Conservation (phyloP, 225 moss, liverwort and hornwort species). For the Polytrichum commune region DNA sequence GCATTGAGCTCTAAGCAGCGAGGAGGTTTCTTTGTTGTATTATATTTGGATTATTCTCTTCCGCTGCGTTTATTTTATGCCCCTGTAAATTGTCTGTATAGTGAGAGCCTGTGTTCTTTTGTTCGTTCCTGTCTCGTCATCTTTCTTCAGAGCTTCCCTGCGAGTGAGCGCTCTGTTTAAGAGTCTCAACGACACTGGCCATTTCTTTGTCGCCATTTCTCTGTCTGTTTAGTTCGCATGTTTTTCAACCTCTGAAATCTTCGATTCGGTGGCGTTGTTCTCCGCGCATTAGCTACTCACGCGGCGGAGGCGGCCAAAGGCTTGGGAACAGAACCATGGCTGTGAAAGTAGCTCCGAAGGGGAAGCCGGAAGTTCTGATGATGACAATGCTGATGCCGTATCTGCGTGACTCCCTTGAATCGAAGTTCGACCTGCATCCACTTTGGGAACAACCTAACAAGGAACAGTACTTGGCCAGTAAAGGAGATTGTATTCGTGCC, state of each 20-base stretch:
- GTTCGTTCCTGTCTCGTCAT: too few relatives aligned
- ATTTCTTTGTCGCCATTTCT: too few relatives aligned
- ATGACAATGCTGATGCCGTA: slow-evolving; percentile 33
- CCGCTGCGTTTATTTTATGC: too few relatives aligned
- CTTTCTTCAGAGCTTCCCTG: too few relatives aligned
- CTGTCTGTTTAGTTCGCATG: neutral
- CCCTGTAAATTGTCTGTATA: too few relatives aligned
- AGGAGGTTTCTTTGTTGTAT: too few relatives aligned
- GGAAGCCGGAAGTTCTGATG: slow-evolving; percentile 59
- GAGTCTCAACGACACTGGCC: too few relatives aligned
- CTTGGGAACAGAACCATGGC: slow-evolving; percentile 28
- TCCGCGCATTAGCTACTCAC: slow-evolving; percentile 2
- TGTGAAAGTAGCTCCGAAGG: slow-evolving; percentile 30
- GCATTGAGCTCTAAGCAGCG: too few relatives aligned
- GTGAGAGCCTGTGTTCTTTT: too few relatives aligned
- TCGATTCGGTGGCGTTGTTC: too few relatives aligned
- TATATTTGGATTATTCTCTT: too few relatives aligned
- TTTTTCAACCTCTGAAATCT: neutral
- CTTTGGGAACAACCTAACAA: slow-evolving; percentile 57
- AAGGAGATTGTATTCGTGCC: slow-evolving; percentile 54
- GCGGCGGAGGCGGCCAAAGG: slow-evolving; percentile 10
- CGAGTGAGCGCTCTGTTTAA: too few relatives aligned
- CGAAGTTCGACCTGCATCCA: slow-evolving; percentile 53
- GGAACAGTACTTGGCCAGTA: slow-evolving; percentile 48
- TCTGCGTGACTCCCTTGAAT: slow-evolving; percentile 43